Percentiles rank a stretch among this genome's conserved stretches.
Conservation (phyloP, 257 asterid genomes). For the Orobanche coerulescens region DNA sequence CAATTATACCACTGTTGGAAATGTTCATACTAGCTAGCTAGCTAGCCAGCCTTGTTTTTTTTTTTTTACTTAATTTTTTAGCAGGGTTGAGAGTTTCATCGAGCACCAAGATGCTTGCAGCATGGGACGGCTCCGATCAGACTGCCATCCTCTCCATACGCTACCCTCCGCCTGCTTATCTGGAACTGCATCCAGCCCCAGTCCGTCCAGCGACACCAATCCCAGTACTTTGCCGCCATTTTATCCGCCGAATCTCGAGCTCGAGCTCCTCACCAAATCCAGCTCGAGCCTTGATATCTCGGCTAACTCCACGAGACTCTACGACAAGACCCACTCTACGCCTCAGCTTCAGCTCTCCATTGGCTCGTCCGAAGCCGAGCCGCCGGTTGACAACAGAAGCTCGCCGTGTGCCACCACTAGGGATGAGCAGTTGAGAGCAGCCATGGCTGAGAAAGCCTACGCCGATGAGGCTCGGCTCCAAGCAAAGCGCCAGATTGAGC, state of each 20-base stretch:
- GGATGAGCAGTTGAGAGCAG: conserved; percentile 38
- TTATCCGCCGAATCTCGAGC: conserved; percentile 60
- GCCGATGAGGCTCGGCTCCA: conserved; percentile 69
- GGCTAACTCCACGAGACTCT: conserved; percentile 10
- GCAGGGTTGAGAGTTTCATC: conserved; percentile 71
- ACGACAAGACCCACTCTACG: conserved; percentile 26
- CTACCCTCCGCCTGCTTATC: conserved; percentile 41
- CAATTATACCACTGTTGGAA: conserved; percentile 6
- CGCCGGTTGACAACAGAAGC: no score
- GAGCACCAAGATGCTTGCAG: conserved; percentile 66
- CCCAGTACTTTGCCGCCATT: no score
- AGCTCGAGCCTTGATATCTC: conserved; percentile 1
- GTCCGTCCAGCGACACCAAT: conserved; percentile 44
- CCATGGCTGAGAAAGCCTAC: conserved; percentile 54
- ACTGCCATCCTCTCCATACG: conserved; percentile 26
- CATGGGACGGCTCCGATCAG: conserved; percentile 39
- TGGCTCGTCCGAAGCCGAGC: conserved; percentile 38
- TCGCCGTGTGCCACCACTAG: background rate
- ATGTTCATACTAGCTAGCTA: background rate
- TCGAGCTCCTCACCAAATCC: conserved; percentile 44
- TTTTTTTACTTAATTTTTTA: background rate
- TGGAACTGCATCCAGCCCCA: conserved; percentile 49
- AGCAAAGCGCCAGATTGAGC: conserved; percentile 58
- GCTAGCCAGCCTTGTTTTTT: background rate
- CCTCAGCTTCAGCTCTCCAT: conserved; percentile 41